Percentiles rank a stretch among this genome's conserved stretches.
Evolutionary conservation across 805 yeast genomes (phyloP).

Genomic region (Millerago galiae): DNA sequence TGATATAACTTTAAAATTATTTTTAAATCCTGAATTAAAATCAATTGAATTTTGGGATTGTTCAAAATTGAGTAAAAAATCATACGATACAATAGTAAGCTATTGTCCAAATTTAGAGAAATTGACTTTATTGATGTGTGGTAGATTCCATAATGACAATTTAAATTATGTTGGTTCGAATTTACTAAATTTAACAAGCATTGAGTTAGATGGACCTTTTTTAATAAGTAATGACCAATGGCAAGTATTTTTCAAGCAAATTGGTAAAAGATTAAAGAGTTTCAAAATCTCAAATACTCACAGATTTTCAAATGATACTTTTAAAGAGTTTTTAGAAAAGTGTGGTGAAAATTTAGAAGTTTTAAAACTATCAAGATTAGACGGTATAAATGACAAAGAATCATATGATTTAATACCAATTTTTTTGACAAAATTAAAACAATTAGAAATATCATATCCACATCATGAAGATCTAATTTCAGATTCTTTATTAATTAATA

Average conservation of each 20-base stretch:
- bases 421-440: conserved; percentile 45
- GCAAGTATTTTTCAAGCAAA: conserved; percentile 62
- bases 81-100: conserved; percentile 65
- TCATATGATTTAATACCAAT: conserved; percentile 63
- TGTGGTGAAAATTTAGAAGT: conserved; percentile 52
- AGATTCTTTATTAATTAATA: conserved; percentile 59
- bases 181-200: conserved; percentile 43
- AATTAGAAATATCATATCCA: conserved; percentile 66
- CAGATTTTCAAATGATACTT: conserved; percentile 62
- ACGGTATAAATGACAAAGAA: conserved; percentile 55
- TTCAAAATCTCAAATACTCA: conserved; percentile 79
- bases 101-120: conserved; percentile 68
- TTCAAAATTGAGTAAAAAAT: conserved; percentile 61
- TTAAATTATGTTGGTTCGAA: conserved; percentile 56
- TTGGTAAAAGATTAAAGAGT: conserved; percentile 46
- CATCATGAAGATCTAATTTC: conserved; percentile 54
- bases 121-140: conserved; percentile 83
- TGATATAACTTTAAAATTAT: conserved; percentile 64
- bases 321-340: conserved; percentile 54
- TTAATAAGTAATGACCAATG: conserved; percentile 70
- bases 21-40: conserved; percentile 53
- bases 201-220: conserved; percentile 87
- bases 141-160: conserved; percentile 77
- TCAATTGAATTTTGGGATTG: conserved; percentile 87
- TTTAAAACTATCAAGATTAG: conserved; percentile 61